Base-by-base conservation (phyloP, 148 eudicot genomes). In the Rhododendron simsii region DNA sequence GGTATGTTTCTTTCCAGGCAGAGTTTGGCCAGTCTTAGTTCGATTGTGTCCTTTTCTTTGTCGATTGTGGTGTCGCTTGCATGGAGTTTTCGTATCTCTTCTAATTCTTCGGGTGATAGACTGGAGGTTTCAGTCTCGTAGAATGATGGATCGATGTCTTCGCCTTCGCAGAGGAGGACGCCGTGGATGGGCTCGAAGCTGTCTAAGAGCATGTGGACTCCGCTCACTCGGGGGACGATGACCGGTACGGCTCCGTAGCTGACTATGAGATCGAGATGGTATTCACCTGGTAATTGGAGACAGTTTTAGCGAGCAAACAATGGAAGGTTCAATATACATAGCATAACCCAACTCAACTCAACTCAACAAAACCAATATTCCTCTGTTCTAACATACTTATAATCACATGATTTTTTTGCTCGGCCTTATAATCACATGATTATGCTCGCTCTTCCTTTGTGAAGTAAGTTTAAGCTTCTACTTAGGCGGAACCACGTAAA, bases 141-240 rank as follows among this genome's bases (percentile, higher is more conserved):
- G 7, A 88, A 90, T 0, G 98, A 93, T 0, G 99, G 96, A 48
- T 96, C 98, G 10, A 96, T 90, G 85, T 96, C 99, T 84, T 96
- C 99, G 1, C 98, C 99, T 88, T 96, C 99, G 47, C 98, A 95
- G 14, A 96, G 90, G 35, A 96, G 95, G 28, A 96, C 96, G 6
- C 99, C 99, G 39, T 96, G 98, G 47, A 96, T 95, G 5, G 99
- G 98, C 87, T 95, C 96, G 82, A 96, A 96, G 83, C 96, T 96
- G 50, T 91, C 91, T 1, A 96, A 76, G 4, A 92, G 89, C 85
- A 83, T 89, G 86, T 95, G 93, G 14, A 96, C 93, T 7, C 99
- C 99, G 26, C 87, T 86, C 6, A 95, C 99, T 47, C 99, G 88
- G 44, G 99, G 99, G 2, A 96, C 98, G 51, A 96, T 96, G 2